Conservation (phyloP, 352 stramenopile genomes). For the Globisporangium lucens region DNA sequence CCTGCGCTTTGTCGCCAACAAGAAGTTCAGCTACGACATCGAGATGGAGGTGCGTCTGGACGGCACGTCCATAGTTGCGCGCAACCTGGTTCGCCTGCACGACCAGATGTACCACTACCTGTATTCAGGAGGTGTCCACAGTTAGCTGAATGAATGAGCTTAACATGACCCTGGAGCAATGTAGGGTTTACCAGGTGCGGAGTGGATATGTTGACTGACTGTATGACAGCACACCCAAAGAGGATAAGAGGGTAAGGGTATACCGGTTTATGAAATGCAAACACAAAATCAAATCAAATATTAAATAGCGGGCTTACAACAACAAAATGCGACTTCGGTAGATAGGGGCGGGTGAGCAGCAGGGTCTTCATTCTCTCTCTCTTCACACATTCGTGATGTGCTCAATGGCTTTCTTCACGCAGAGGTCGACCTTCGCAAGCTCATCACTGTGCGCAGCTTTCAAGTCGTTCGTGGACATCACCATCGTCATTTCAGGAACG, state of each 20-base stretch:
- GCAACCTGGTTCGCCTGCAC: constrained; percentile 88
- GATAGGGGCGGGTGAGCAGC: no score
- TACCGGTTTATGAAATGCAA: not conserved
- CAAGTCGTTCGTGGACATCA: not conserved
- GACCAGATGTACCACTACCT: constrained; percentile 96
- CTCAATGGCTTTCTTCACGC: constrained; percentile 66
- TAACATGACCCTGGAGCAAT: not conserved
- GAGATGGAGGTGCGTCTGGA: constrained; percentile 87
- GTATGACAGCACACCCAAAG: not conserved
- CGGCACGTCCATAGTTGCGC: constrained; percentile 79
- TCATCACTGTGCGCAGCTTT: not conserved
- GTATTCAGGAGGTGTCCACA: constrained; percentile 37
- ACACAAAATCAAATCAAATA: constrained; percentile 7
- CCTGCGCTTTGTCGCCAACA: constrained; percentile 92
- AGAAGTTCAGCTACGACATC: constrained; percentile 96
- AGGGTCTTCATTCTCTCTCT: not conserved
- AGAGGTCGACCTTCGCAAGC: constrained; percentile 43
- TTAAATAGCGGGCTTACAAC: constrained; percentile 12
- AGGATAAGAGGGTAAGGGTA: not conserved
- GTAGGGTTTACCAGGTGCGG: not conserved
- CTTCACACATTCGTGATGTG: constrained; percentile 58
- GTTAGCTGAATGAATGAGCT: constrained; percentile 1
- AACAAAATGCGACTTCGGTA: not conserved
- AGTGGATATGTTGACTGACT: not conserved
- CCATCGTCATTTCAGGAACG: constrained; percentile 17